Conservation (phyloP, 1,284 basidiomycete genomes). For the Leccinum discolor region DNA sequence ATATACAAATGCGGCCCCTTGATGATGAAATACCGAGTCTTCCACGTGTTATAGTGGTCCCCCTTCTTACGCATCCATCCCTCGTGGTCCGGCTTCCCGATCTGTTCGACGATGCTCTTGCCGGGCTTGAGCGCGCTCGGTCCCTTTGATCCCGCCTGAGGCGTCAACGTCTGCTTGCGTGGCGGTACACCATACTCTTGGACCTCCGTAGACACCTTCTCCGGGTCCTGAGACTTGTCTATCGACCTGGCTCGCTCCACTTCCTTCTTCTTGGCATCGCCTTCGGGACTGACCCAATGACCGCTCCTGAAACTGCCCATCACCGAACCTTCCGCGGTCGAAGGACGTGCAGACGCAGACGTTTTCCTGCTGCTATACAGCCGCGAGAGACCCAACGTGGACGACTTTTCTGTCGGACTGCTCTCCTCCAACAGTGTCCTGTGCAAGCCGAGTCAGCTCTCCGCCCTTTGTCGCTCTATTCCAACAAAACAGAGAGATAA, state of each 20-base stretch:
- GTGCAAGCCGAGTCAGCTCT: conserved; percentile 1
- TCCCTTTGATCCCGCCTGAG: conserved; percentile 23
- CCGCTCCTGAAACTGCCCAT: conserved; percentile 15
- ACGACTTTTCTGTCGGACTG: conserved; percentile 32
- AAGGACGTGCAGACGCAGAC: conserved; percentile 37
- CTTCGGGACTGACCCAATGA: conserved; percentile 2
- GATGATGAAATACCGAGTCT: conserved; percentile 90
- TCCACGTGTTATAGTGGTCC: conserved; percentile 94
- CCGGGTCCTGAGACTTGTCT: conserved; percentile 22
- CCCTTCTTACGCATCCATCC: conserved; percentile 98
- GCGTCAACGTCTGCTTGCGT: conserved; percentile 54
- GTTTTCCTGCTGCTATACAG: conserved; percentile 44
- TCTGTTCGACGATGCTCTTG: conserved; percentile 81
- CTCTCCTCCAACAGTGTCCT: conserved; percentile 30
- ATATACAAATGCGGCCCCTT: conserved; percentile 92
- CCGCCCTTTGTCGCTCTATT: neutral
- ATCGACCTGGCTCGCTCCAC: conserved; percentile 23
- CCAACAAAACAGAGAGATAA: conserved; percentile 13
- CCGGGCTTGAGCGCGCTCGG: conserved; percentile 55
- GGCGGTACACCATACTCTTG: conserved; percentile 29
- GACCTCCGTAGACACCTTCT: conserved; percentile 19
- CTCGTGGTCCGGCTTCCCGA: conserved; percentile 83
- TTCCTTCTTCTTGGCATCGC: conserved; percentile 18
- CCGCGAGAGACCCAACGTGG: conserved; percentile 50
- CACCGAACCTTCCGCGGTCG: conserved; percentile 35